Evolutionary conservation across 2,329 filamentous ascomycete genomes (phyloP), one percentile per base, ranked within the genome.

Genomic region (Fusarium sp.): DNA sequence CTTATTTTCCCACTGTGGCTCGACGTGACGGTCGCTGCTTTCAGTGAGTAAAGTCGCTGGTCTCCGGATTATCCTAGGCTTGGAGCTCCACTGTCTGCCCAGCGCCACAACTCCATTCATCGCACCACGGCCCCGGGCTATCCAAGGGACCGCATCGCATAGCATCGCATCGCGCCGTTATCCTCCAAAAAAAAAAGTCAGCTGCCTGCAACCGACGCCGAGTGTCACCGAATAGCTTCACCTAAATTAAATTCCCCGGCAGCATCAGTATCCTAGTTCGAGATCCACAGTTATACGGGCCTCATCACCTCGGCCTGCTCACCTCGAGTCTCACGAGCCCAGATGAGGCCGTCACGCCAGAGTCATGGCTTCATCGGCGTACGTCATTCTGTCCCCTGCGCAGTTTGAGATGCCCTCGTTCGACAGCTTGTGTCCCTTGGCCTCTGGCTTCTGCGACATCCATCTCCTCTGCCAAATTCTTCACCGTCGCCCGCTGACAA

Each of bases 311-410:
- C 53, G 42, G 64, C 59, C 62, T 67, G 58, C 60, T 68, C 65
- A 65, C 52, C 55, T 48, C 48, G 52, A 59, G 46, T 64, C 43
- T 55, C 65, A 52, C 64, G 39, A 58, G 67, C 55, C 65, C 61
- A 64, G 63, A 70, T 71, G 69, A 70, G 69, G 69, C 69, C 61
- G 57, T 67, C 59, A 59, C 54, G 49, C 64, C 63, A 59, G 31
- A 32, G 50, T 35, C 63, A 71, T 71, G 69, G 67, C 69, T 71
- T 71, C 69, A 65, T 70, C 69, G 38, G 69, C 64, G 69, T 71
- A 71, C 63, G 69, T 71, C 69, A 61, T 67, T 54, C 40, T 31
- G 15, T 50, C 58, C 43, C 46, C 57, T 65, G 42, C 31, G 15
- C 51, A 39, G 35, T 44, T 44, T 22, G 50, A 49, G 32, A 15